Percentiles rank a stretch among this genome's conserved stretches.
phyloP scores from a whole-genome alignment of 1,284 basidiomycete species.

The Melampsora medusae region DNA sequence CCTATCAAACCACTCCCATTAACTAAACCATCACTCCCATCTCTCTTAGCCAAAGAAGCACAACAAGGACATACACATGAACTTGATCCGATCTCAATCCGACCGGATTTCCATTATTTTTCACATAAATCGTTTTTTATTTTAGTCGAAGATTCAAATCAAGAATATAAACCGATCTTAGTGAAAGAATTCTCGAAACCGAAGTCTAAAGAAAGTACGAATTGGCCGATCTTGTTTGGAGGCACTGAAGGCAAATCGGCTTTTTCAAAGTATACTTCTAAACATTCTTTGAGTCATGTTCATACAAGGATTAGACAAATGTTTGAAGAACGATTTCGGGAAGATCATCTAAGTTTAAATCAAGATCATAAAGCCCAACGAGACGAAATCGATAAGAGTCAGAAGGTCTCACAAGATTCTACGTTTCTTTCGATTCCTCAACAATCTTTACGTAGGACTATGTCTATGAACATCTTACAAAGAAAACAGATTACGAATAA shows the following conservation, averaged over 20 bases:
- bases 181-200: constrained; percentile 60
- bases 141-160: constrained; percentile 82
- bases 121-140: constrained; percentile 73
- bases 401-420: neutral
- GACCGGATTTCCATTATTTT: constrained; percentile 88
- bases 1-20: constrained; percentile 20
- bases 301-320: constrained; percentile 21
- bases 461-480: constrained; percentile 40
- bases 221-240: constrained; percentile 61
- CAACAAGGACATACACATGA: constrained; percentile 79
- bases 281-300: constrained; percentile 22
- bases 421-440: neutral
- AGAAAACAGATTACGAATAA: constrained; percentile 10
- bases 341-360: neutral
- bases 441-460: constrained; percentile 25
- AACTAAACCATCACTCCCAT: constrained; percentile 50
- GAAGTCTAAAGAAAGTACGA: constrained; percentile 53
- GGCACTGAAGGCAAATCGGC: constrained; percentile 40
- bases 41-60: constrained; percentile 79
- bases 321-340: constrained; percentile 21
- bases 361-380: constrained; percentile 27
- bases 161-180: constrained; percentile 65
- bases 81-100: constrained; percentile 81
- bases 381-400: too few species aligned
- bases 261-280: constrained; percentile 22